These are phyloP conservation scores for Boletales sp. DNA, from an alignment of 768 basidiomycete species.

Conservation along the genomic window DNA sequence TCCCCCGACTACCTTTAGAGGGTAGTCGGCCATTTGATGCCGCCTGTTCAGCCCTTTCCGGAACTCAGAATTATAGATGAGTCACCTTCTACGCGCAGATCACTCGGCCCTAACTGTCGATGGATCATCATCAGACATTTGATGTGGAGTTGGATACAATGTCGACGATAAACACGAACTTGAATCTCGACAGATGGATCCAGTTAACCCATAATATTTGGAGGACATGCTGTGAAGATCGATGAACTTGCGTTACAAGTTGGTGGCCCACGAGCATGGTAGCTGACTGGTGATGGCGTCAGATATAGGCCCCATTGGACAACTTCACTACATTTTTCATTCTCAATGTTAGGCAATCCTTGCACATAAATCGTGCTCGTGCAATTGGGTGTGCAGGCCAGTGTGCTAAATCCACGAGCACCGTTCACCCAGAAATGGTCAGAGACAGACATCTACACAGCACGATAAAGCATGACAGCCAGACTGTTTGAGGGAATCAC, in stretches of 20 bases:
- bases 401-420: too few species aligned
- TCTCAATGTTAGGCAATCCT: too few species aligned
- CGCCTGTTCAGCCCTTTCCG: constrained; percentile 17
- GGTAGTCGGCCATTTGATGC: constrained; percentile 12
- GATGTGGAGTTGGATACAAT: neutral
- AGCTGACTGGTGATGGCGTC: neutral
- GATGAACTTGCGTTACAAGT: constrained; percentile 30
- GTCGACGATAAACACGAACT: constrained; percentile 13
- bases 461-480: too few species aligned
- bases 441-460: too few species aligned
- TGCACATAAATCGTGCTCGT: too few species aligned
- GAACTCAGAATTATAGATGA: constrained; percentile 28
- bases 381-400: too few species aligned
- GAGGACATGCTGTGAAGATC: constrained; percentile 29
- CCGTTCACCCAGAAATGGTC: too few species aligned
- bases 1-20: constrained; percentile 19
- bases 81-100: constrained; percentile 32
- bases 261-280: neutral
- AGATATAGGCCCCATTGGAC: too few species aligned
- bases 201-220: constrained; percentile 39
- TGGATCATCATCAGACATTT: neutral
- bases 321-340: too few species aligned
- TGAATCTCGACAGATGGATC: constrained; percentile 29
- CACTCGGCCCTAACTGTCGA: constrained; percentile 28
- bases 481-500: too few species aligned